Base-by-base conservation (phyloP, 495 filamentous ascomycete genomes). In the Paragyromitra xinjiangensis region DNA sequence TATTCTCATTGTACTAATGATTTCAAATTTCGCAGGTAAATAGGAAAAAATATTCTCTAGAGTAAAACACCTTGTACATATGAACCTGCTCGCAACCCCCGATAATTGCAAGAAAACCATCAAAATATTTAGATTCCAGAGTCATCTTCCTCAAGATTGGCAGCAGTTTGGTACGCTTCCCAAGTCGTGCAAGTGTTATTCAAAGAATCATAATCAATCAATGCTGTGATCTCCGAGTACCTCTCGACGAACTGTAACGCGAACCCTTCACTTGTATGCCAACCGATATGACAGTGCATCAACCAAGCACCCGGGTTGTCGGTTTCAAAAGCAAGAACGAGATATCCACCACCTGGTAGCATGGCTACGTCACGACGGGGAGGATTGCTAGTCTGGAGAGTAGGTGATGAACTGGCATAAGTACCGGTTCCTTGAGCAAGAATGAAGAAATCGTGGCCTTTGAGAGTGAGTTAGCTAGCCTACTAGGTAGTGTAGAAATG, bases 341-440 rank as follows among this genome's bases (percentile, higher is more conserved):
- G 66, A 77, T 85, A 83, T 12, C 87, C 88, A 78, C 78, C 83
- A 3, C 81, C 84, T 0, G 86, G 86, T 0, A 92, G 81, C 76
- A 89, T 81, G 3, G 88, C 88, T 3, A 87, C 87, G 69, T 92
- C 90, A 16, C 90, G 84, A 6, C 90, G 86, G 1, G 88, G 87
- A 1, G 90, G 88, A 77, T 86, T 88, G 48, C 59, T 59, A 19
- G 83, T 78, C 26, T 85, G 85, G 37, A 88, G 71, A 29, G 77
- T 81, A 6, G 72, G 42, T 22, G 78, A 70, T 0, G 80, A 70
- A 71, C 82, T 71, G 71, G 68, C 40, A 82, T 73, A 83, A 16
- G 81, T 82, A 19, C 81, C 83, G 11, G 76, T 75, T 24, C 85
- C 85, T 71, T 89, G 85, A 8, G 84, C 84, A 6, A 91, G 80